Percentiles rank a stretch among this genome's conserved stretches.
These are phyloP conservation scores for Dactylellina parvicollis DNA, from an alignment of 2,329 filamentous ascomycete genomes.

Conservation along the genomic window DNA sequence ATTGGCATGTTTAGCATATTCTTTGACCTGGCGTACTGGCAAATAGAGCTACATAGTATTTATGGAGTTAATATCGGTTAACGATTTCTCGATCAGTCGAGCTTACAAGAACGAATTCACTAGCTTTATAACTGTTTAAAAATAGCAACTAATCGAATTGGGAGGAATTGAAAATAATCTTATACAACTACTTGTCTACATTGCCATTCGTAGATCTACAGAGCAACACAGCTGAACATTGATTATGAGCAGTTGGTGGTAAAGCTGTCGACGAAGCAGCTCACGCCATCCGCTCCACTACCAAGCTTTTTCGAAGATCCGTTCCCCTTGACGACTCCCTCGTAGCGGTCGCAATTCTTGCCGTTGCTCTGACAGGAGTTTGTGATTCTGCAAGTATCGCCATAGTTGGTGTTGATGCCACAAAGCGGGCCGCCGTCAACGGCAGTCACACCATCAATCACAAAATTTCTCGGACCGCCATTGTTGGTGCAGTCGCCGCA, in stretches of 20 bases:
- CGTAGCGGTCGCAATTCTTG: constrained; percentile 29
- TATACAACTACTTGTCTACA: no score
- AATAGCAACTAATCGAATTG: no score
- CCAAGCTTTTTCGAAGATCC: constrained; percentile 29
- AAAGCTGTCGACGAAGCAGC: constrained; percentile 20
- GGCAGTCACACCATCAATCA: constrained; percentile 63
- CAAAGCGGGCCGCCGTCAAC: constrained; percentile 62
- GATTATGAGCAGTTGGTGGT: constrained; percentile 32
- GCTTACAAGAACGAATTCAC: no score
- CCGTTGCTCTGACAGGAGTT: constrained; percentile 26
- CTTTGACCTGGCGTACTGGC: constrained; percentile 6
- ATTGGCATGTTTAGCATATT: constrained; percentile 22
- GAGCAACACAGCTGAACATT: no score
- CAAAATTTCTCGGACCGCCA: constrained; percentile 59
- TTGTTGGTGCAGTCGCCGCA: constrained; percentile 63
- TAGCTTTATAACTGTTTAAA: no score
- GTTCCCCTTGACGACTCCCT: constrained; percentile 26
- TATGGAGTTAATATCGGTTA: no score
- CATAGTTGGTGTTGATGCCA: constrained; percentile 63
- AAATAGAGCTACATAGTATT: constrained; percentile 1
- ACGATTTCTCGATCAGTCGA: no score
- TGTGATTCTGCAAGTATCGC: constrained; percentile 45
- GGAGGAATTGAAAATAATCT: no score
- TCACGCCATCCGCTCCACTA: constrained; percentile 13
- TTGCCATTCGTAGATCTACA: no score